phyloP scores from a whole-genome alignment of 306 rosid genomes.

The Vicia sativa region DNA sequence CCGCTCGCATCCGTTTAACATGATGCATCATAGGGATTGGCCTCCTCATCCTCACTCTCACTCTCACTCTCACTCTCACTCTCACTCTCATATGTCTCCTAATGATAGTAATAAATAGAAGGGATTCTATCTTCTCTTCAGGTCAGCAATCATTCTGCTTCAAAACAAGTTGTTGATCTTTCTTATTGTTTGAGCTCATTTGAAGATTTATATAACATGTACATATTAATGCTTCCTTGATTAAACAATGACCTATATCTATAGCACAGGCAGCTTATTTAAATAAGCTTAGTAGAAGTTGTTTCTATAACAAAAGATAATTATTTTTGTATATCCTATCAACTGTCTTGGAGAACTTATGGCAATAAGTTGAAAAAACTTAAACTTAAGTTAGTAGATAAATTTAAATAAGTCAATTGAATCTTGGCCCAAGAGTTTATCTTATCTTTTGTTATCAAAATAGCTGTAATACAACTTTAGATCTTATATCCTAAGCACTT shows the following conservation, averaged over 20 bases:
- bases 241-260: too few species aligned
- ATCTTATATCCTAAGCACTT: too few species aligned
- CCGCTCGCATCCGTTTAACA: constrained; percentile 48
- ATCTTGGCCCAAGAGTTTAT: too few species aligned
- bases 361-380: too few species aligned
- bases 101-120: constrained; percentile 42
- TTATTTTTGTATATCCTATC: too few species aligned
- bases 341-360: not conserved
- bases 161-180: not conserved
- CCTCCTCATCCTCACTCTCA: constrained; percentile 31
- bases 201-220: not conserved
- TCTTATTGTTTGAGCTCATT: not conserved
- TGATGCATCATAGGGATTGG: constrained; percentile 64
- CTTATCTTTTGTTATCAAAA: too few species aligned
- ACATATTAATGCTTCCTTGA: not conserved
- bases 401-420: too few species aligned
- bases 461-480: not conserved
- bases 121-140: not conserved
- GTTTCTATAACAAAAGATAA: too few species aligned
- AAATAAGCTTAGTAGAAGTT: too few species aligned
- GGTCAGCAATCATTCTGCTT: constrained; percentile 22
- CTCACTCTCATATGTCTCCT: constrained; percentile 37
- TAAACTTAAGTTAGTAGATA: too few species aligned
- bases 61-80: constrained; percentile 15
- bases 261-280: too few species aligned